A percentile compares a stretch with the other conserved stretches of the same genome.
phyloP scores from a whole-genome alignment of 768 basidiomycete genomes.

The Lactifluus volemus region DNA sequence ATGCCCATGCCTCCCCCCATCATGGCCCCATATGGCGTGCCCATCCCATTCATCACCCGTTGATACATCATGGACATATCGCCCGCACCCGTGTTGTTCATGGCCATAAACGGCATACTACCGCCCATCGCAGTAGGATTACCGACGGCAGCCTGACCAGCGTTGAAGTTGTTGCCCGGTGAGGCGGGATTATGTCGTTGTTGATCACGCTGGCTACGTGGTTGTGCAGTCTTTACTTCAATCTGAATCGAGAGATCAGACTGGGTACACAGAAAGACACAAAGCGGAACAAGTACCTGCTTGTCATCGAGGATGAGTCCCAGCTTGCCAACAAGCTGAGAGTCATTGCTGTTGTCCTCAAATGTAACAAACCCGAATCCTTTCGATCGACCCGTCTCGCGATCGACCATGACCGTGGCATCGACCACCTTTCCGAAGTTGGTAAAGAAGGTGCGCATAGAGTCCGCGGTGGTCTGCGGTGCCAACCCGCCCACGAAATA shows the following conservation, averaged over 20 bases:
- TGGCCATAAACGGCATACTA: constrained; percentile 33
- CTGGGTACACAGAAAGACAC: not conserved
- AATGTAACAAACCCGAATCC: constrained; percentile 98
- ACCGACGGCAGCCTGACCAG: constrained; percentile 22
- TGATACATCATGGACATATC: constrained; percentile 58
- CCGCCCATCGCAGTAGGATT: constrained; percentile 26
- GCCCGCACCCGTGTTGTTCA: constrained; percentile 19
- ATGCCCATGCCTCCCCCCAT: constrained; percentile 31
- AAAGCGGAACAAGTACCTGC: constrained; percentile 45
- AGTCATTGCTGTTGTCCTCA: constrained; percentile 83
- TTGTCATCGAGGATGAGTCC: constrained; percentile 80
- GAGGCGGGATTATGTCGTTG: constrained; percentile 26
- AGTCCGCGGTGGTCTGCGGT: constrained; percentile 86
- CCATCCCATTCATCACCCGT: constrained; percentile 86
- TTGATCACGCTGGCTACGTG: constrained; percentile 72
- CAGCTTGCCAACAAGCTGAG: constrained; percentile 82
- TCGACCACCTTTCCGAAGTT: constrained; percentile 95
- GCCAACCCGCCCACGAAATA: constrained; percentile 94
- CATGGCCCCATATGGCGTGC: constrained; percentile 32
- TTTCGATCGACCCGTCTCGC: constrained; percentile 89
- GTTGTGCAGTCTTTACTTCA: constrained; percentile 95
- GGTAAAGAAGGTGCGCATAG: constrained; percentile 87
- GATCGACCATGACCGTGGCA: constrained; percentile 97
- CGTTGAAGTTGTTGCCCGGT: constrained; percentile 19
- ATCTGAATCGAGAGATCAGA: constrained; percentile 44